Base-by-base conservation (phyloP, 2,329 filamentous ascomycete species). In the Monosporascus sp. region DNA sequence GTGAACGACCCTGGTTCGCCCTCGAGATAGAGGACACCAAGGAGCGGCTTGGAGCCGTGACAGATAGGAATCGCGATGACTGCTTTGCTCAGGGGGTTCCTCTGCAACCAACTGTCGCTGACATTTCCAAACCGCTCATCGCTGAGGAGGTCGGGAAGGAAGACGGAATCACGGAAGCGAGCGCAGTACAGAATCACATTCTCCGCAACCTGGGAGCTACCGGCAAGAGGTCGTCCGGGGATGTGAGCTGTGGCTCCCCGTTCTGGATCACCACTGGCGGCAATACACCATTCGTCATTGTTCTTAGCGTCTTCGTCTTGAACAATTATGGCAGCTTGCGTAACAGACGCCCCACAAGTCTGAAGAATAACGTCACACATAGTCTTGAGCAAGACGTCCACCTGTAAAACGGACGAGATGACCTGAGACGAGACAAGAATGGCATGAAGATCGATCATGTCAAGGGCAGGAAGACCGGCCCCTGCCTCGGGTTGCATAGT, bases 331-430 rank as follows among this genome's bases (percentile, higher is more conserved):
- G 87, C 88, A 18, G 87, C 88, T 6, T 87, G 75, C 2, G 86
- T 87, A 8, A 87, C 87, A 7, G 82, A 78, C 35, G 82, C 81
- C 39, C 87, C 88, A 50, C 87, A 90, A 0, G 87, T 90, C 60
- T 91, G 86, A 25, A 92, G 70, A 48, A 92, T 89, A 57, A 92
- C 89, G 56, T 90, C 85, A 60, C 87, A 89, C 83, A 93, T 90
- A 43, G 88, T 91, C 63, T 87, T 85, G 56, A 92, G 78, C 4
- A 93, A 77, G 61, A 87, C 81, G 58, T 92, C 88, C 14, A 92
- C 82, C 58, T 88, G 81, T 11, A 93, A 71, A 49, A 91, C 87
- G 17, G 88, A 91, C 5, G 88, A 92, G 44, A 93, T 85, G 44
- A 92, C 81, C 65, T 91, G 89, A 9, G 87, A 90, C 3, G 86